Evolutionary conservation across 768 basidiomycete genomes (phyloP).

Genomic region (Clathrus columnatus): DNA sequence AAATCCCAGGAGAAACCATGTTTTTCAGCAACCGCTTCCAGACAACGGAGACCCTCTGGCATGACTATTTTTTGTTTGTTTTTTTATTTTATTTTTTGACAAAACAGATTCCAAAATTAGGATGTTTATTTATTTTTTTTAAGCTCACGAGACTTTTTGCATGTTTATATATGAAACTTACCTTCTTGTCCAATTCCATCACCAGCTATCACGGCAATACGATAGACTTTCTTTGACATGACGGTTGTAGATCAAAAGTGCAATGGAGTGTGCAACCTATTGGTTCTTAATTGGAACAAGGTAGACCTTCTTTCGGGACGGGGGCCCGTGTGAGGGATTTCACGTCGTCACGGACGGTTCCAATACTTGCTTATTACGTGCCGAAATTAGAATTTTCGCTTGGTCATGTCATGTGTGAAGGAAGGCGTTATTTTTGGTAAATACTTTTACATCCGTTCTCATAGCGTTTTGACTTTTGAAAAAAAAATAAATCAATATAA

Average conservation of each 20-base stretch:
- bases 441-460: too few relatives aligned
- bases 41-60: conserved; percentile 37
- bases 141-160: too few relatives aligned
- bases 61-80: conserved; percentile 24
- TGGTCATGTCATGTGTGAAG: too few relatives aligned
- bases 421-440: too few relatives aligned
- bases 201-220: conserved; percentile 41
- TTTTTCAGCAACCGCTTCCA: conserved; percentile 34
- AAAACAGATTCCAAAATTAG: not conserved
- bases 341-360: too few relatives aligned
- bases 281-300: not conserved
- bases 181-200: conserved; percentile 45
- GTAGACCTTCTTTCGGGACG: not conserved
- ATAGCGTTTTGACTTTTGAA: too few relatives aligned
- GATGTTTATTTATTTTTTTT: too few relatives aligned
- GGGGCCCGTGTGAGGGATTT: not conserved
- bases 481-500: too few relatives aligned
- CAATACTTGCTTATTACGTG: too few relatives aligned
- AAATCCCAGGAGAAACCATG: conserved; percentile 40
- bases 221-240: conserved; percentile 18
- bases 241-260: not conserved
- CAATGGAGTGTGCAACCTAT: not conserved
- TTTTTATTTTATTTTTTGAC: not conserved
- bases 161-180: too few relatives aligned
- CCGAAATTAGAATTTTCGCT: too few relatives aligned